Conservation (phyloP, 352 stramenopile species). For the Phytopythium vexans region DNA sequence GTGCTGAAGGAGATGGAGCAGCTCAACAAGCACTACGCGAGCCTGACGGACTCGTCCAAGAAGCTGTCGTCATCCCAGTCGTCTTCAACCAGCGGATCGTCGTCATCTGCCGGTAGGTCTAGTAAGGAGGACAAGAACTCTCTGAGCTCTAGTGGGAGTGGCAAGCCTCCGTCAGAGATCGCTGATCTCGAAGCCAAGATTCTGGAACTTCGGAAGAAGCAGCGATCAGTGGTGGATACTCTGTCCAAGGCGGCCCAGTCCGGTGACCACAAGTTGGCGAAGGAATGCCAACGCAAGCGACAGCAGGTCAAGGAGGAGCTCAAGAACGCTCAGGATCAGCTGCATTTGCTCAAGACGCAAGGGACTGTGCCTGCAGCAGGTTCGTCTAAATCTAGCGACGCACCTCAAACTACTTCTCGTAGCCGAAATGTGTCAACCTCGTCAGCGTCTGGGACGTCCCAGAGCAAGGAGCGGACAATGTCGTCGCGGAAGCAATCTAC, state of each 20-base stretch:
- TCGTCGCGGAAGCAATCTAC: slow-evolving; percentile 20
- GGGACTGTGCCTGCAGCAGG: slow-evolving; percentile 7
- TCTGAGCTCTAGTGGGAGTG: slow-evolving; percentile 16
- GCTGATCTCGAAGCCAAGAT: slow-evolving; percentile 66
- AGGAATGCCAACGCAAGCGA: slow-evolving; percentile 71
- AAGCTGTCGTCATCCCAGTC: slow-evolving; percentile 40
- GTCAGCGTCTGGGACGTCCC: slow-evolving; percentile 3
- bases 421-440: slow-evolving; percentile 7
- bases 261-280: slow-evolving; percentile 67
- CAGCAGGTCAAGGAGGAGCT: slow-evolving; percentile 81
- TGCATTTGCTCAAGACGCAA: slow-evolving; percentile 56
- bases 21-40: slow-evolving; percentile 70
- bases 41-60: slow-evolving; percentile 29
- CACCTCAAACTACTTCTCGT: neutral
- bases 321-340: slow-evolving; percentile 57
- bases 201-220: slow-evolving; percentile 73
- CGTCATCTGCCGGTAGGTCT: slow-evolving; percentile 4
- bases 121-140: slow-evolving; percentile 21
- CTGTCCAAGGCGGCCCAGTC: slow-evolving; percentile 68
- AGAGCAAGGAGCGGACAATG: slow-evolving; percentile 7
- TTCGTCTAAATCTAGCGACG: slow-evolving; percentile 2
- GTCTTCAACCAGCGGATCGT: slow-evolving; percentile 18
- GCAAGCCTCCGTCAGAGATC: slow-evolving; percentile 46
- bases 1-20: slow-evolving; percentile 86
- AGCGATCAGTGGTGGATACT: slow-evolving; percentile 66